phyloP scores from a whole-genome alignment of 331 rosid genomes.

The Rosa hybrid region DNA sequence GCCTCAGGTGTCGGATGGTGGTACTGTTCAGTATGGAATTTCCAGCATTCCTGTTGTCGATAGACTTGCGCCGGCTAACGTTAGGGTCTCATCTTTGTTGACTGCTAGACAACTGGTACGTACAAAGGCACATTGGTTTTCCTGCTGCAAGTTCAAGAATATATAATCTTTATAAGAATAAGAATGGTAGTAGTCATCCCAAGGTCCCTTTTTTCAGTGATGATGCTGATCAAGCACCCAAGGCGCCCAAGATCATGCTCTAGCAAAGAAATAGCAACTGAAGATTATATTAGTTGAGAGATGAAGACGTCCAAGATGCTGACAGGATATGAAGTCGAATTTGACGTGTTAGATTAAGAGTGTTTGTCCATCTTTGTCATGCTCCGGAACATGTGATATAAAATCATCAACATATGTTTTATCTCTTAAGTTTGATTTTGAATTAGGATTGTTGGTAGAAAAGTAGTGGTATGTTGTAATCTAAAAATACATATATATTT shows the following conservation, averaged over 20 bases:
- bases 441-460: neutral
- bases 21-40: neutral
- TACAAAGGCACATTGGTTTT: neutral
- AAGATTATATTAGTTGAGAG: neutral
- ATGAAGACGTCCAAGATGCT: neutral
- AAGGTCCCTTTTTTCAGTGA: slow-evolving; percentile 7
- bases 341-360: neutral
- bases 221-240: slow-evolving; percentile 5
- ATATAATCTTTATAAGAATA: neutral
- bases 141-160: neutral
- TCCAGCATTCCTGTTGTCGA: slow-evolving; percentile 1
- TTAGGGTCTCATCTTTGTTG: neutral
- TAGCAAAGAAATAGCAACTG: neutral
- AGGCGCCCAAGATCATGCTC: neutral
- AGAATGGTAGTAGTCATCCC: neutral
- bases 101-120: neutral
- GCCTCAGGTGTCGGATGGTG: neutral
- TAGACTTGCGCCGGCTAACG: neutral
- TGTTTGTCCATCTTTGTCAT: neutral
- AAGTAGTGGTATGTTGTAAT: neutral
- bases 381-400: neutral
- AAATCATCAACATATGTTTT: neutral
- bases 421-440: neutral
- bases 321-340: neutral
- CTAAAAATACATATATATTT: neutral